These are phyloP conservation scores for Ganoderma multipileum DNA, from an alignment of 1,284 basidiomycete species.

Conservation along the genomic window DNA sequence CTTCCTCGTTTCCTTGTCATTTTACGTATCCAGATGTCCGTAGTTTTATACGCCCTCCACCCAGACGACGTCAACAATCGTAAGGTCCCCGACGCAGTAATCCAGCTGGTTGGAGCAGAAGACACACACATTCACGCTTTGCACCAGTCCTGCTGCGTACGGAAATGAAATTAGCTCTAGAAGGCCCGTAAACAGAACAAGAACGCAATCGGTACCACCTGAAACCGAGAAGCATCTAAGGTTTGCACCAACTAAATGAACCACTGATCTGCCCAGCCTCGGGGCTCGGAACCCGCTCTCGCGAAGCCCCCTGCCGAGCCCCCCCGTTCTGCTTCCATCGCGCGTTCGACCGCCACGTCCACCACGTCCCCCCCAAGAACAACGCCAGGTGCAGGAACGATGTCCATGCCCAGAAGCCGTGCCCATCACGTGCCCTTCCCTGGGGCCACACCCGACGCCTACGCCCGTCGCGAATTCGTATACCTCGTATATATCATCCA, in stretches of 20 bases:
- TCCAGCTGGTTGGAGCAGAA: too few species aligned
- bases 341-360: background rate
- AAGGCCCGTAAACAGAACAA: background rate
- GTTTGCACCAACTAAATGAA: background rate
- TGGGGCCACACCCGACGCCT: background rate
- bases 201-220: background rate
- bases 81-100: too few species aligned
- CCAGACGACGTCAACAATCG: background rate
- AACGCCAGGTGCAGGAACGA: background rate
- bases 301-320: background rate
- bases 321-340: background rate
- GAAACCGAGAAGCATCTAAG: background rate
- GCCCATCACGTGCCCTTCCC: background rate
- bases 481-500: background rate
- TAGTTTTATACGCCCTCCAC: background rate
- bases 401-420: background rate
- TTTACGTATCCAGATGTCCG: background rate
- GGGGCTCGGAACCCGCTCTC: background rate
- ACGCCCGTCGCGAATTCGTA: background rate
- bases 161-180: background rate
- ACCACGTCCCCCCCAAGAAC: background rate
- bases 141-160: background rate
- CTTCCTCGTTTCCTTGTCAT: background rate
- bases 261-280: slow-evolving; percentile 3
- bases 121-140: background rate